Base-by-base conservation (phyloP, 208 protist species). In the Crithidia sp. region DNA sequence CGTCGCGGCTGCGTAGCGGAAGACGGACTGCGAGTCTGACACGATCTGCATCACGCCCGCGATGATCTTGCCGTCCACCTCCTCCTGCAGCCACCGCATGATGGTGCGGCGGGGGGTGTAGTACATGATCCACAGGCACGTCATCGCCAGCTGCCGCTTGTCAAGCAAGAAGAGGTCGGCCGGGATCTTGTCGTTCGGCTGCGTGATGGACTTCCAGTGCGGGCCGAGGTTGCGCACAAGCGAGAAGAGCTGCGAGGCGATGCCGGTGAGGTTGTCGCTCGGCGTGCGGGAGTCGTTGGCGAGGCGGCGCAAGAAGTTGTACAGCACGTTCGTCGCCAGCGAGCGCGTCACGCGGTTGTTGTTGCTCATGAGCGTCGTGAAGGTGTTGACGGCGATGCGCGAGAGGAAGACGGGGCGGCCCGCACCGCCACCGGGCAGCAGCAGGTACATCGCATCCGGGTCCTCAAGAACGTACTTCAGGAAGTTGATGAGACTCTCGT, bases 51-150 rank as follows among this genome's bases (percentile, higher is more conserved):
- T 86, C 40, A 95, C 65, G 10, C 92, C 92, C 41, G 82, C 80
- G n/a, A 94, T 74, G 36, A 60, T 56, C 63, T 89, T 91, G 14
- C 19, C 67, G 43, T 94, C 80, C 39, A 50, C 52, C 67, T 91
- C 83, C 3, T 73, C 62, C 39, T 75, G 56, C 47, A 95, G 67
- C 90, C 92, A 96, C 36, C 71, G 40, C 17, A 37, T 59, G 14
- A 94, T 78, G 14, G 69, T 62, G 16, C 44, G 50, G 16, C 79
- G 76, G 0, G 90, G 86, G 2, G 84, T 84, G 78, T 96, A 95
- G 70, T 88, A 95, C 36, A 92, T 60, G 71, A 96, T 91, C 90
- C 92, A 96, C 47, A 94, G 45, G 36, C 84, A 69, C n/a, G 74
- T 72, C 47, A 93, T 85, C 7, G 68, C 74, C n/a, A 94, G 77